Conservation (phyloP, 2,329 filamentous ascomycete species). For the Teratosphaeriaceae sp. region DNA sequence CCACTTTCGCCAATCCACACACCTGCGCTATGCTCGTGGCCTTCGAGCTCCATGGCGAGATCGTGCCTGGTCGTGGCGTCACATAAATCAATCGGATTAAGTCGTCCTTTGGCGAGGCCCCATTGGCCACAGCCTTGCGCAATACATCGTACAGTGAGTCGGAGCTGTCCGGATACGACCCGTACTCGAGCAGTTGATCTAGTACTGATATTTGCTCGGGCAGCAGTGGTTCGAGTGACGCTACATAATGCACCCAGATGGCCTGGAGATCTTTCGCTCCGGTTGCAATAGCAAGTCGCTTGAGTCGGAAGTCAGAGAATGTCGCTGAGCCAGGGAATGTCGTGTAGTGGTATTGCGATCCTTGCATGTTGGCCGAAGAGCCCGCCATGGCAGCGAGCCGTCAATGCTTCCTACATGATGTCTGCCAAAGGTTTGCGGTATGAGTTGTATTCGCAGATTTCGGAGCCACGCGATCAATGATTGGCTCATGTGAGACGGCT, state of each 20-base stretch:
- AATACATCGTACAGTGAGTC: slow-evolving; percentile 39
- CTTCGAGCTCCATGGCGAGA: slow-evolving; percentile 96
- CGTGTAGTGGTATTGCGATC: slow-evolving; percentile 20
- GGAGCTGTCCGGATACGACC: slow-evolving; percentile 43
- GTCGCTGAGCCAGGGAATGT: slow-evolving; percentile 48
- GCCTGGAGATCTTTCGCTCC: slow-evolving; percentile 42
- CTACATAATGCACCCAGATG: slow-evolving; percentile 47
- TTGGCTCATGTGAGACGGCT: no score
- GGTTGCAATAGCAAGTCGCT: slow-evolving; percentile 39
- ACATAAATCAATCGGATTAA: slow-evolving; percentile 60
- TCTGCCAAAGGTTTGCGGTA: no score
- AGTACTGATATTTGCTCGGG: slow-evolving; percentile 45
- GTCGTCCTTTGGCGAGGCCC: slow-evolving; percentile 44
- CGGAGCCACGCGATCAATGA: no score
- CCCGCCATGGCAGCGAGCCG: background rate
- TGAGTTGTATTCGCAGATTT: no score
- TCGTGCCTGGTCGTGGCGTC: slow-evolving; percentile 69
- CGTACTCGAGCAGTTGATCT: slow-evolving; percentile 56
- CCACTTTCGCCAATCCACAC: slow-evolving; percentile 68
- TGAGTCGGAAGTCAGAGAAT: slow-evolving; percentile 46
- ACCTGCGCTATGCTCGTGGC: slow-evolving; percentile 91
- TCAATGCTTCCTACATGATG: background rate
- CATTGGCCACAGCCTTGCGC: slow-evolving; percentile 43
- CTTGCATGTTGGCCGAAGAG: background rate
- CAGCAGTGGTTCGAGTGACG: slow-evolving; percentile 35